Percentiles rank a stretch among this genome's conserved stretches.
Conservation (phyloP, 208 protist genomes). For the Angomonas deanei region DNA sequence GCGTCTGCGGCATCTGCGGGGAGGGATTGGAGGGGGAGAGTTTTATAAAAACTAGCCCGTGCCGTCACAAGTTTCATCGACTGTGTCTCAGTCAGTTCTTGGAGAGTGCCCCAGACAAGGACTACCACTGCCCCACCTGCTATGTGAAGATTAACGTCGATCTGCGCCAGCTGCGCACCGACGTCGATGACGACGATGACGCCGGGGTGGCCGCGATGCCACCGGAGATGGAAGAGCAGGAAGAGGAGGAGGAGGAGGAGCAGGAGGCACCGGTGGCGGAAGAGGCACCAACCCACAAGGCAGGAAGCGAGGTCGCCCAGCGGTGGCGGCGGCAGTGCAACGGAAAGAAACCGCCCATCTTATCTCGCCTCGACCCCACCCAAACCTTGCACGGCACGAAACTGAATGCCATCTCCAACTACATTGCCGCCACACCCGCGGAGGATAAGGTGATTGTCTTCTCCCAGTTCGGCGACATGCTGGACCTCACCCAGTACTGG, state of each 20-base stretch:
- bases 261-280: not conserved
- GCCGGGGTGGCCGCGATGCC: conserved; percentile 49
- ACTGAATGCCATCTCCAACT: conserved; percentile 84
- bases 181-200: conserved; percentile 59
- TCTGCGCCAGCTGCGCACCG: conserved; percentile 59
- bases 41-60: conserved; percentile 58
- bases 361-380: conserved; percentile 61
- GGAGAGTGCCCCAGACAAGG: conserved; percentile 68
- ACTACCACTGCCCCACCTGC: conserved; percentile 81
- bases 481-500: conserved; percentile 92
- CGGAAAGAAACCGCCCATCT: conserved; percentile 44
- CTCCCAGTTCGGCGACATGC: conserved; percentile 96
- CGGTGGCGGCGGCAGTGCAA: too few species aligned
- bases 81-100: conserved; percentile 83
- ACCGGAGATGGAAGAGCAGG: conserved; percentile 60
- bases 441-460: conserved; percentile 92
- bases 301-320: conserved; percentile 8
- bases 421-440: conserved; percentile 56
- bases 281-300: not conserved
- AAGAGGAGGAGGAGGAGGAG: conserved; percentile 11
- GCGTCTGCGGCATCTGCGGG: conserved; percentile 79
- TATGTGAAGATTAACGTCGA: conserved; percentile 85
- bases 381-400: conserved; percentile 87
- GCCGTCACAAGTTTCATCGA: conserved; percentile 79
- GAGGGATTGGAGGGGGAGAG: conserved; percentile 56